phyloP scores from a whole-genome alignment of 768 basidiomycete genomes.

The Boletus sp. region DNA sequence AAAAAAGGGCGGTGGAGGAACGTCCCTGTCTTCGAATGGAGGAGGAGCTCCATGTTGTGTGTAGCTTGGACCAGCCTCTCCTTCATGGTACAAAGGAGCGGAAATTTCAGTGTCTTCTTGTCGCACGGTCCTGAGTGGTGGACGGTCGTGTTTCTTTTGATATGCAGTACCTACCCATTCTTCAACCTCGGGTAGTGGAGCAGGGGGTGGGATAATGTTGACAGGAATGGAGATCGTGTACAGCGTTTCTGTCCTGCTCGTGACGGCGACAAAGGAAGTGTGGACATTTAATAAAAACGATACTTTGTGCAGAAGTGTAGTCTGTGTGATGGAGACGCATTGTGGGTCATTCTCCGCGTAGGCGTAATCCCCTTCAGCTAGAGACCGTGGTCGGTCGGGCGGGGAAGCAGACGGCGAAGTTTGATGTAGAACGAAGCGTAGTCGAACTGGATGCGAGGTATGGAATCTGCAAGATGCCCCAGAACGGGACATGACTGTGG shows the following conservation, averaged over 20 bases:
- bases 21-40: conserved; percentile 81
- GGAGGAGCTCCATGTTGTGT: conserved; percentile 65
- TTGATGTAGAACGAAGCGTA: conserved; percentile 80
- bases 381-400: conserved; percentile 41
- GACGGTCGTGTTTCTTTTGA: conserved; percentile 84
- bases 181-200: conserved; percentile 78
- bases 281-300: conserved; percentile 72
- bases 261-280: conserved; percentile 73
- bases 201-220: conserved; percentile 66
- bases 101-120: conserved; percentile 60
- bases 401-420: conserved; percentile 49
- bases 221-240: conserved; percentile 67
- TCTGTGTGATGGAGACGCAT: conserved; percentile 74
- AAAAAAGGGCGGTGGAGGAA: conserved; percentile 65
- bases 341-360: conserved; percentile 57
- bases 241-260: conserved; percentile 63
- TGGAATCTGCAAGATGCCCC: conserved; percentile 94
- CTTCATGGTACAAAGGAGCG: conserved; percentile 65
- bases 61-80: conserved; percentile 75
- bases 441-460: conserved; percentile 62
- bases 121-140: conserved; percentile 67
- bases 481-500: conserved; percentile 69
- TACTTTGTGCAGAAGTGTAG: conserved; percentile 79
- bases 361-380: conserved; percentile 42
- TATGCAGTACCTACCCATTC: conserved; percentile 70